These are phyloP conservation scores for Aspergillus haitiensis DNA, from an alignment of 495 filamentous ascomycete genomes.

Conservation along the genomic window DNA sequence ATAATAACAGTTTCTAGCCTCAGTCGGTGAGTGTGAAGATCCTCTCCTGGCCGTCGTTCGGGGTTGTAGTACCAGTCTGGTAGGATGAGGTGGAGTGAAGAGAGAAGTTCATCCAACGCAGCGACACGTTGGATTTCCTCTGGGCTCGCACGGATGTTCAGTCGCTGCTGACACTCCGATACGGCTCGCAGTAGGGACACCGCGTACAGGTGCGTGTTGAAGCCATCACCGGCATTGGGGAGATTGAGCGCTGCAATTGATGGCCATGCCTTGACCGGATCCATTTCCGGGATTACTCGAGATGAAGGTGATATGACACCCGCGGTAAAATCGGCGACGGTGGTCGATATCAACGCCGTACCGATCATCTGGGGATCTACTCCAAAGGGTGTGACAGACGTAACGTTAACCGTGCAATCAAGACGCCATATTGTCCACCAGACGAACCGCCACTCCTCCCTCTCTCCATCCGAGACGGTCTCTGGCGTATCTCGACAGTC, in stretches of 20 bases:
- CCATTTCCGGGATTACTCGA: constrained; percentile 7
- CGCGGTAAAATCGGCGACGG: constrained; percentile 4
- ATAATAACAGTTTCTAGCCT: constrained; percentile 13
- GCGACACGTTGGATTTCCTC: constrained; percentile 8
- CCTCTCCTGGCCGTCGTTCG: not conserved
- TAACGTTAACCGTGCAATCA: constrained; percentile 13
- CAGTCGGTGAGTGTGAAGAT: constrained; percentile 1
- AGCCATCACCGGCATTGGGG: constrained; percentile 6
- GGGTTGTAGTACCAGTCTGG: constrained; percentile 6
- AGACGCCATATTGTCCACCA: constrained; percentile 14
- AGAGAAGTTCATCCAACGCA: constrained; percentile 3
- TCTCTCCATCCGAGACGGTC: constrained; percentile 1
- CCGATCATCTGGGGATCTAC: constrained; percentile 11
- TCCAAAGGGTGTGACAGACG: constrained; percentile 6
- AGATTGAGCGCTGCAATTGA: not conserved
- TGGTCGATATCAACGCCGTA: constrained; percentile 6
- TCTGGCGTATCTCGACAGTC: not conserved
- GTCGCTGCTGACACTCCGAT: constrained; percentile 10
- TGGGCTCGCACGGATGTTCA: constrained; percentile 2
- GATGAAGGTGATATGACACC: not conserved
- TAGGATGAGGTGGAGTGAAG: constrained; percentile 9
- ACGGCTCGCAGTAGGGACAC: constrained; percentile 7
- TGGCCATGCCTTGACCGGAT: constrained; percentile 11
- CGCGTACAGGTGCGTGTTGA: constrained; percentile 9
- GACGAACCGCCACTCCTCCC: constrained; percentile 11